A percentile compares a stretch with the other conserved stretches of the same genome.
phyloP scores from a whole-genome alignment of 176 grass and related monocot species.

The Hordeum marinum region DNA sequence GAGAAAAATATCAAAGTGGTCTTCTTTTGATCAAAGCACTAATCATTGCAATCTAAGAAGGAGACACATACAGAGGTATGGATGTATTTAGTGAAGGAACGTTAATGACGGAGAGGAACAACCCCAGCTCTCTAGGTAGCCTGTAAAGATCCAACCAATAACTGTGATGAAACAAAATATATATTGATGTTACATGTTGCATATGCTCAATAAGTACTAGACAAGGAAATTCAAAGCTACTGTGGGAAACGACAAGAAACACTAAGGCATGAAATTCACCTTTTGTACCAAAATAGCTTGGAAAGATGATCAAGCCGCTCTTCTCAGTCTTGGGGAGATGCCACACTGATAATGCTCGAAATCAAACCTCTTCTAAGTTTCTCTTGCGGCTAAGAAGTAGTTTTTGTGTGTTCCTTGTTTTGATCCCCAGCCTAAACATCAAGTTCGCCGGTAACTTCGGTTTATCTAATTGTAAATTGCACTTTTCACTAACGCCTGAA shows the following conservation, averaged over 20 bases:
- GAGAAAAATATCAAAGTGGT: background rate
- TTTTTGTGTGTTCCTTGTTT: slow-evolving; percentile 68
- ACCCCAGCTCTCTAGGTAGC: background rate
- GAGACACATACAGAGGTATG: background rate
- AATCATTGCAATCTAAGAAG: slow-evolving; percentile 20
- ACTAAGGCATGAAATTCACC: slow-evolving; percentile 11
- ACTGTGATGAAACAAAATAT: background rate
- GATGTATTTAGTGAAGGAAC: background rate
- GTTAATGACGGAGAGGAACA: background rate
- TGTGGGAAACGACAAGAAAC: background rate
- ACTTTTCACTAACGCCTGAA: slow-evolving; percentile 14
- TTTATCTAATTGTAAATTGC: slow-evolving; percentile 29
- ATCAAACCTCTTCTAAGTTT: slow-evolving; percentile 7
- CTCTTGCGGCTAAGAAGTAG: slow-evolving; percentile 42
- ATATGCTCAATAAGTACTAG: background rate
- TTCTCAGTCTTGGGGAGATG: background rate
- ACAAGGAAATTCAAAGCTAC: background rate
- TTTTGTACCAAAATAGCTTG: background rate
- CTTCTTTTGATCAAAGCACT: slow-evolving; percentile 9
- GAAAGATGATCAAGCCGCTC: background rate
- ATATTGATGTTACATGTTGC: background rate
- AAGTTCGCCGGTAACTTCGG: slow-evolving; percentile 48
- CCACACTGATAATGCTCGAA: background rate
- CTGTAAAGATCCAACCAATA: background rate
- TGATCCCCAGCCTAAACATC: slow-evolving; percentile 69